Evolutionary conservation across 179 eudicot species (phyloP), one percentile per base, ranked within the genome.

Genomic region (Actinidia arguta): DNA sequence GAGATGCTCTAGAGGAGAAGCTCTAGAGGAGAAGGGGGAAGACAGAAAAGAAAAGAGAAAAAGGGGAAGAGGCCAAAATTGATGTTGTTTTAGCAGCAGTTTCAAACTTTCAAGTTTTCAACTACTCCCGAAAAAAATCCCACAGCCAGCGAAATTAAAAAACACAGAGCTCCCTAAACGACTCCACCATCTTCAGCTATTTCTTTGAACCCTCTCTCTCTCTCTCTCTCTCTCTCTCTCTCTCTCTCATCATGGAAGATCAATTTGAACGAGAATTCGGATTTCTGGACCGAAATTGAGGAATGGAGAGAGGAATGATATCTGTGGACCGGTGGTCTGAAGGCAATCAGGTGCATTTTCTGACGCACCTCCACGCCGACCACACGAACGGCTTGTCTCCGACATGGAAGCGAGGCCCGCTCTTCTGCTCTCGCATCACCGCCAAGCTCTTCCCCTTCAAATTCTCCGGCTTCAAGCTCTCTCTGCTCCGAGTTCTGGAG

Each of bases 271-370:
- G 4, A 16, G 39, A 52, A 50, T 51, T 67, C 63, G 22, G 27
- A 25, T 50, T 63, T 78, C 58, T 55, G 39, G 50, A 13, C 22
- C 63, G 17, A 80, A 52, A 52, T 67, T 39, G 80, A 55, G 39
- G 47, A 71, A 94, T 95, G 98, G 98, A 95, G 82, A 85, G 84
- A 0, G 92, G 98, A 20, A 92, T 93, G 94, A 87, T 95, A 80
- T 94, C 98, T 18, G 96, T 95, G n/a, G 98, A 95, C 81, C 72
- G 87, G 46, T 95, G 98, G 97, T 56, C 81, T 1, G 63, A 78
- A 1, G 94, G 94, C 56, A 92, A 94, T 78, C 93, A 92, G 66
- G n/a, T 56, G 22, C 39, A 67, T 17, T 67, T 67, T 47, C 72
- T 67, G 4, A 67, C 72, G 8, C 72, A 67, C 72, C 72, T 67